Base-by-base conservation (phyloP, 192 early-diverging fungal genomes). In the Spinellus fusiger region DNA sequence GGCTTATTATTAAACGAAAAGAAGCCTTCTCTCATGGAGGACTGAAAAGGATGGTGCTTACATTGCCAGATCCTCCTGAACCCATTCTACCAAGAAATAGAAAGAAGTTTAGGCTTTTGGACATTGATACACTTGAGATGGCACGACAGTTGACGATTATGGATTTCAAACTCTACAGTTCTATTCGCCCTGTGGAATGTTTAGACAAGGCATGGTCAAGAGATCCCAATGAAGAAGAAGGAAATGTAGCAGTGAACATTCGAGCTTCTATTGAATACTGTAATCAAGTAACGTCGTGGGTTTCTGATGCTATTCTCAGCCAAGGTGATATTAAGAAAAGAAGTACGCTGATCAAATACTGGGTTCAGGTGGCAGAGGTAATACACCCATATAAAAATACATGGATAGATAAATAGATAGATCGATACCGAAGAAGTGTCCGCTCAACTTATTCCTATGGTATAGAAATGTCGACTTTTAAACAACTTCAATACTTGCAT, bases 401-500 rank as follows among this genome's bases (percentile, higher is more conserved):
- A 7, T n/a, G 18, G 20, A 29, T 13, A 5, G 9, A 34, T 16
- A 26, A 3, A 27, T 28, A 34, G 7, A 18, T 22, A 26, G 28
- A 15, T 48, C 20, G 32, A 13, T 29, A 27, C 22, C 29, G 35
- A 53, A 22, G 20, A n/a, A n/a, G n/a, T n/a, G n/a, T n/a, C n/a
- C n/a, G n/a, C n/a, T 32, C 37, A 20, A 13, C 28, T 15, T 33
- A 1, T 59, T 22, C 10, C 3, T 59, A 37, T 52, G n/a, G 32
- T 47, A 15, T 66, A 66, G 69, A 71, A 81, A 69, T 91, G 91
- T 78, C 80, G 86, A 38, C 59, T 64, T 10, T 69, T 97, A 25
- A 93, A 97, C 76, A 96, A 98, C 78, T 98, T 90, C 65, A 94
- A 92, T 75, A 89, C 92, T 16, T 78, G 93, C 29, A 91, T 89